Percentiles rank a stretch among this genome's conserved stretches.
Evolutionary conservation across 345 rosid genomes (phyloP).

Genomic region (Aquilaria sinensis): DNA sequence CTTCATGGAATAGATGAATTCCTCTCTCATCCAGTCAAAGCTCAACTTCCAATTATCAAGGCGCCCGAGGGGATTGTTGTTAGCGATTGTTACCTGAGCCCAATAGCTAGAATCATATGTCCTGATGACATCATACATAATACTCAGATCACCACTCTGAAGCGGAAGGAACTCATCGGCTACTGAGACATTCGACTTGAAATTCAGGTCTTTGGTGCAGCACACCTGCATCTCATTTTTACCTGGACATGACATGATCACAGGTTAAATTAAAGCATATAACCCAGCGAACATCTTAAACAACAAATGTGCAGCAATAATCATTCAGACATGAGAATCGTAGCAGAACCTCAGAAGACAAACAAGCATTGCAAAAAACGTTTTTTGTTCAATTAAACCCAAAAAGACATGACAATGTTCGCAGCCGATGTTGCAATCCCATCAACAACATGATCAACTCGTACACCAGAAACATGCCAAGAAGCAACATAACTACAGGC

Average conservation of each 20-base stretch:
- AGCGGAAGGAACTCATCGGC: conserved; percentile 64
- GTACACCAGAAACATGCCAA: too few species aligned
- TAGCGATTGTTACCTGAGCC: conserved; percentile 74
- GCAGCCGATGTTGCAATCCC: too few species aligned
- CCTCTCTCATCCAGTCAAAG: conserved; percentile 89
- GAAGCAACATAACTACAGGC: too few species aligned
- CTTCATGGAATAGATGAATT: conserved; percentile 72
- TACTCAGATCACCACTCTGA: conserved; percentile 80
- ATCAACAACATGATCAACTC: too few species aligned
- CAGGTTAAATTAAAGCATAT: not conserved
- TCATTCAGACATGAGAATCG: too few species aligned
- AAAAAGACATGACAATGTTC: too few species aligned
- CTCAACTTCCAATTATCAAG: conserved; percentile 95
- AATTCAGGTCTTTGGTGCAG: conserved; percentile 50
- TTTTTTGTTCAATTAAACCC: too few species aligned
- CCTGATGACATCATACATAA: conserved; percentile 83
- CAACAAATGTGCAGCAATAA: not conserved
- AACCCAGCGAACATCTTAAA: too few species aligned
- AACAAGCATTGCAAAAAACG: too few species aligned
- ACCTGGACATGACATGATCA: conserved; percentile 31
- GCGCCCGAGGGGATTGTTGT: conserved; percentile 87
- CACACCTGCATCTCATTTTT: conserved; percentile 58
- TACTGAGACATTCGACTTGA: conserved; percentile 49
- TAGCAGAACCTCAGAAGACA: too few species aligned
- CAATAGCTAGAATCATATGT: conserved; percentile 75